Base-by-base conservation (phyloP, 805 yeast species). In the Kuraishia floccosa region DNA sequence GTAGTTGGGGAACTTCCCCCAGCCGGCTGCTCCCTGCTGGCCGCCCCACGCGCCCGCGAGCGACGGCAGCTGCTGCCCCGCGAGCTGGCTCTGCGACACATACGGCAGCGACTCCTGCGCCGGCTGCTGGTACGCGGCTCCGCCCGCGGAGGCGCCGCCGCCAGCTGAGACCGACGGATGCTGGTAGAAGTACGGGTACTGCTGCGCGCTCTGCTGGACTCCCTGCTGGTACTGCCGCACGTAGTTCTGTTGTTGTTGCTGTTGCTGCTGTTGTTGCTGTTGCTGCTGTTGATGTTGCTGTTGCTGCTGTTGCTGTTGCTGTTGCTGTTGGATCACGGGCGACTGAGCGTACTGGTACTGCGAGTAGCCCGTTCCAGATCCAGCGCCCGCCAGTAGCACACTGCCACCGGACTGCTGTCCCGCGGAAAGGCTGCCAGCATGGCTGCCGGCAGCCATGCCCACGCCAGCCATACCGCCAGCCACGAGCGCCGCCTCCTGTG, bases 261-360 rank as follows among this genome's bases (percentile, higher is more conserved):
- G 15, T 17, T 17, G 24, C 11, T 11, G 27, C 20, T 31, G 33
- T 7, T 19, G 29, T 23, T 18, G 36, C 4, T 13, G 24, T 17
- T 32, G 34, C 19, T 18, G 14, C 17, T 19, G 22, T 10, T 19
- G 9, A 10, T 19, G 10, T 7, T 27, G 31, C 28, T 25, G 18
- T 12, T 13, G n/a, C 18, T n/a, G 30, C 17, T 38, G 32, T 96
- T 17, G 35, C 16, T 12, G 30, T 24, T 23, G 32, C 11, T 11
- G 25, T n/a, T 16, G 32, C 28, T 25, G 18, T 8, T 37, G 22
- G n/a, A n/a, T n/a, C n/a, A n/a, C n/a, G n/a, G n/a, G n/a, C n/a
- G n/a, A n/a, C n/a, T n/a, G n/a, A n/a, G n/a, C n/a, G n/a, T n/a
- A n/a, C n/a, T n/a, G n/a, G n/a, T n/a, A n/a, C n/a, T n/a, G n/a